Base-by-base conservation (phyloP, 495 filamentous ascomycete species). In the Neurospora sp. region DNA sequence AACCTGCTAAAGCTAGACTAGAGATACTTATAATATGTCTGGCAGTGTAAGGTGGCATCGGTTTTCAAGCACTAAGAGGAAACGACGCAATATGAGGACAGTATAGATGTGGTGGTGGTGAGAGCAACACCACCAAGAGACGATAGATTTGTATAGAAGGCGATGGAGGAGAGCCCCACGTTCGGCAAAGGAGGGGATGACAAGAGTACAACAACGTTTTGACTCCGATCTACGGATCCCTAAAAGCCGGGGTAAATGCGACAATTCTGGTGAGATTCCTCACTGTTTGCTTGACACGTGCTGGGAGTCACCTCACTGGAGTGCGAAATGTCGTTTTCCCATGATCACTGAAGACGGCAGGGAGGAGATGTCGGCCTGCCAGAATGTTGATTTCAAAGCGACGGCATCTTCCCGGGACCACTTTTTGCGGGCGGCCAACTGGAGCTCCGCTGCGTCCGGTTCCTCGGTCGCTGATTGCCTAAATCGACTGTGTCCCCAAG, bases 11-110 rank as follows among this genome's bases (percentile, higher is more conserved):
- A 37, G 71, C 74, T 14, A 76, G 11, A 69, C 73, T 71, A 40
- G 75, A 77, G 8, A 76, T 44, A 35, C 66, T 39, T n/a, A 76
- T 48, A 31, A 78, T 69, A 61, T 73, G 74, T 11, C 71, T 59
- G n/a, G 70, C 73, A 35, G 71, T 20, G 53, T 61, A 61, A 31
- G 12, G 53, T 61, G 22, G 53, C 53, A 61, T 61, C 53, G 53
- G 22, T 61, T 31, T 44, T 61, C 53, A 61, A 31, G 22, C 53
- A 61, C 53, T 16, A 61, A 61, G 53, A 61, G 53, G 53, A 16
- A 61, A 12, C 46, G n/a, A 22, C 3, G 53, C 22, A 61, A 61
- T 61, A 61, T 61, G 22, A 61, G 22, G 22, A 61, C 22, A 61
- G 53, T 61, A 61, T 35, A 61, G 22, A 35, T 6, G 53, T 61